Evolutionary conservation across 768 basidiomycete genomes (phyloP), one percentile per base, ranked within the genome.

Genomic region (Mycena haematopus): DNA sequence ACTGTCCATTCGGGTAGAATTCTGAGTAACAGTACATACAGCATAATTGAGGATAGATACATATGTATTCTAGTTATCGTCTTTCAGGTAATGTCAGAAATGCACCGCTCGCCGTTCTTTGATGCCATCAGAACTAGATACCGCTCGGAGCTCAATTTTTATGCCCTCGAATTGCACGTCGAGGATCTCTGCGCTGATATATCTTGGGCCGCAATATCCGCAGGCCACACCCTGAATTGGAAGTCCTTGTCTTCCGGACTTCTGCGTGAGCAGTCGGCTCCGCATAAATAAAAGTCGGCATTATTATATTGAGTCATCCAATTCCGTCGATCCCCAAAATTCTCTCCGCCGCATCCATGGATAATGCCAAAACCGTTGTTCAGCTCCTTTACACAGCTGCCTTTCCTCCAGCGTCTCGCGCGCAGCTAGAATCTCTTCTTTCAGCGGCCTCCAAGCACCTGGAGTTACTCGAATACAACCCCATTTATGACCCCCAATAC

Each of bases 371-470:
- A 45, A 35, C 52, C 8, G 21, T 44, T 44, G 19, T 66, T 54
- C 33, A 66, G 22, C 65, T 67, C 51, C 19, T 67, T 10, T 67
- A 67, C 45, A 67, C 61, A 19, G 52, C 55, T 8, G 25, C 45
- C 9, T 62, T 62, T 31, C 29, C 65, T 14, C 61, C 42, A 6
- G 40, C 52, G 11, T 44, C 54, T 10, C 58, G 65, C 15, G 38
- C 50, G 8, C 57, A 21, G 6, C 58, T 67, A 6, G 58, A 67
- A 45, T 46, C 24, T 19, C 25, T 62, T 42, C 46, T 67, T 15
- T 50, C 50, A 1, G 46, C 55, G 7, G 35, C 54, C 31, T 38
- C 38, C 17, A 33, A 27, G 24, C 21, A 42, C 19, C 13, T 67
- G 36, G 50, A 57, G 22, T 60, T 35, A 17, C 13, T 67, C 45